phyloP scores from a whole-genome alignment of 192 early-diverging fungal genomes.

The Obelidium mucronatum region DNA sequence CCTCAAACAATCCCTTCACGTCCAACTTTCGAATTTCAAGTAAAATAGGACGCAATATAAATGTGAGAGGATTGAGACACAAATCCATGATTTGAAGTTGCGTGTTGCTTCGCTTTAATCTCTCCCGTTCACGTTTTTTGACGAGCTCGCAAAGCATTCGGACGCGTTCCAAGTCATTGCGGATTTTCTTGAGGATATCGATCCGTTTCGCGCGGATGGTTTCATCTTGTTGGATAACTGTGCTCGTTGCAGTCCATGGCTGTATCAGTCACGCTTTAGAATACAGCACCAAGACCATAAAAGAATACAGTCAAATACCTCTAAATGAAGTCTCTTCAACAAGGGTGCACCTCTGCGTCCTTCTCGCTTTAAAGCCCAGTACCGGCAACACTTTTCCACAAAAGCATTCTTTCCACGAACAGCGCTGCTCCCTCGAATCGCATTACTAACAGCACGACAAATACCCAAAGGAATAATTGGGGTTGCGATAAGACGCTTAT shows the following conservation, averaged over 20 bases:
- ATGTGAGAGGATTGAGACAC: constrained; percentile 75
- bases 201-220: constrained; percentile 71
- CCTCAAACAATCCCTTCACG: constrained; percentile 68
- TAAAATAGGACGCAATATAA: constrained; percentile 68
- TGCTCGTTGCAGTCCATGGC: constrained; percentile 91
- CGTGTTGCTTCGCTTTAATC: constrained; percentile 52
- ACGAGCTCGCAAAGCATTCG: constrained; percentile 85
- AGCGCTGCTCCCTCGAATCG: constrained; percentile 16
- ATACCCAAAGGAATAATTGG: constrained; percentile 73
- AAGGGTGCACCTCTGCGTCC: constrained; percentile 91
- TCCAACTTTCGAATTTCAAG: constrained; percentile 75
- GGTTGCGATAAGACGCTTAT: constrained; percentile 60
- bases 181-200: constrained; percentile 53
- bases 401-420: constrained; percentile 63
- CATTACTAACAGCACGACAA: constrained; percentile 52
- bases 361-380: constrained; percentile 95
- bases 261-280: constrained; percentile 33
- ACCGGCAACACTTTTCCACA: constrained; percentile 78
- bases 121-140: constrained; percentile 58
- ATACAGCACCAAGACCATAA: not conserved
- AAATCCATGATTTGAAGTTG: constrained; percentile 72
- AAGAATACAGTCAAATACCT: constrained; percentile 55
- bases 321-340: constrained; percentile 93
- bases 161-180: constrained; percentile 88
- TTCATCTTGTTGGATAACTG: constrained; percentile 42